A percentile compares a stretch with the other conserved stretches of the same genome.
These are phyloP conservation scores for Lasiosphaeris hirsuta DNA, from an alignment of 495 filamentous ascomycete genomes.

Conservation along the genomic window DNA sequence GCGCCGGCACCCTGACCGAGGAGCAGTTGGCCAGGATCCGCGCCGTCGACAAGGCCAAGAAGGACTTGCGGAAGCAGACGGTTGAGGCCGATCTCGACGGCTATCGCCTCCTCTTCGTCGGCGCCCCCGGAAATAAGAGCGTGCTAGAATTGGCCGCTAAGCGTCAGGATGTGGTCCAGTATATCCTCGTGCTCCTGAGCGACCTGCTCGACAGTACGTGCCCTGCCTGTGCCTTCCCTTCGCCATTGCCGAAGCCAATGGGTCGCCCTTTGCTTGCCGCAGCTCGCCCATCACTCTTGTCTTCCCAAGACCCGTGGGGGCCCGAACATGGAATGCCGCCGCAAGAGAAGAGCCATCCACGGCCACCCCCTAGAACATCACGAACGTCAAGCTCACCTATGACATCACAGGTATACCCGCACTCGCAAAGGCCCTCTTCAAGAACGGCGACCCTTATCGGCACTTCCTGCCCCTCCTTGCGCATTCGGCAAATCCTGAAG, in stretches of 20 bases:
- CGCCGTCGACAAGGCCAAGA: slow-evolving; percentile 93
- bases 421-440: slow-evolving; percentile 69
- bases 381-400: slow-evolving; percentile 17
- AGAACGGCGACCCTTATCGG: slow-evolving; percentile 74
- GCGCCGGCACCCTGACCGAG: slow-evolving; percentile 90
- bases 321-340: too few relatives aligned
- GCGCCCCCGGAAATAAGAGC: slow-evolving; percentile 62
- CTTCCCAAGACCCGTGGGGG: too few relatives aligned
- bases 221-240: slow-evolving; percentile 9
- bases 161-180: slow-evolving; percentile 85
- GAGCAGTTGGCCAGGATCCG: slow-evolving; percentile 94
- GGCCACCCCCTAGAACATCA: background rate
- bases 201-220: slow-evolving; percentile 80
- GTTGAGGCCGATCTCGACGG: slow-evolving; percentile 74
- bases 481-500: slow-evolving; percentile 75
- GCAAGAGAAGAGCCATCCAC: too few relatives aligned
- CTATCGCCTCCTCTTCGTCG: slow-evolving; percentile 77
- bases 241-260: background rate
- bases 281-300: too few relatives aligned
- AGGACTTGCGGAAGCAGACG: slow-evolving; percentile 70
- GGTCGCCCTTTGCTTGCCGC: too few relatives aligned
- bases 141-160: slow-evolving; percentile 77
- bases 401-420: slow-evolving; percentile 64
- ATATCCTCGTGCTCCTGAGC: slow-evolving; percentile 82
- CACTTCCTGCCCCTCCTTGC: slow-evolving; percentile 83